phyloP scores from a whole-genome alignment of 1,139 yeast species.

The Candida gigantensis region DNA sequence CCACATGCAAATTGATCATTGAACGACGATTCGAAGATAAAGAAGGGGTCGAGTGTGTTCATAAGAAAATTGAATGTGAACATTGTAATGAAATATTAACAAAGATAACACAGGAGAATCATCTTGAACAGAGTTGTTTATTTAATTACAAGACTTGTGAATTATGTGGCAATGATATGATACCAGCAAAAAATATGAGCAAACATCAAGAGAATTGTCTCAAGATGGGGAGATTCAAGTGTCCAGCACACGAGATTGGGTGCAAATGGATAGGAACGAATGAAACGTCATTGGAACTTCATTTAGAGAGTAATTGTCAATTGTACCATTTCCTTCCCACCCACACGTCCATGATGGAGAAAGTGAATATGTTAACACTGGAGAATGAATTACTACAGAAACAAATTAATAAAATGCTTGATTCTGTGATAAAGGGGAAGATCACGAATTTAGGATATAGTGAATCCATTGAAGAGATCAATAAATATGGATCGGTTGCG shows the following conservation, averaged over 20 bases:
- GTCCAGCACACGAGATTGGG: slow-evolving; percentile 46
- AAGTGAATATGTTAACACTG: slow-evolving; percentile 20
- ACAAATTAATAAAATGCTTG: slow-evolving; percentile 49
- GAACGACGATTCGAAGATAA: slow-evolving; percentile 15
- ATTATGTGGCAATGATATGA: slow-evolving; percentile 42
- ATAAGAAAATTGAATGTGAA: slow-evolving; percentile 35
- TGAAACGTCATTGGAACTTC: slow-evolving; percentile 42
- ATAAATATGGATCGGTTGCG: slow-evolving; percentile 23
- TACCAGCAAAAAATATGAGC: slow-evolving; percentile 33
- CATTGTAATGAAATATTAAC: slow-evolving; percentile 40
- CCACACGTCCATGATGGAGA: slow-evolving; percentile 22
- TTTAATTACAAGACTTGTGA: slow-evolving; percentile 43
- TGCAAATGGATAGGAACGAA: slow-evolving; percentile 43
- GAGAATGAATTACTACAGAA: slow-evolving; percentile 37
- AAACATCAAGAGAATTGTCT: slow-evolving; percentile 40
- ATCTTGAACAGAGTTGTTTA: slow-evolving; percentile 41
- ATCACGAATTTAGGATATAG: slow-evolving; percentile 53
- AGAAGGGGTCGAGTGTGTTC: slow-evolving; percentile 30
- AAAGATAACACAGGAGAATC: slow-evolving; percentile 30
- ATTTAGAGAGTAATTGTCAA: slow-evolving; percentile 36
- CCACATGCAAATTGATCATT: slow-evolving; percentile 12
- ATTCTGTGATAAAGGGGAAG: slow-evolving; percentile 52
- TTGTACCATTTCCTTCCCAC: slow-evolving; percentile 34
- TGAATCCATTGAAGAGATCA: slow-evolving; percentile 49
- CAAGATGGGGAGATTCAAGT: slow-evolving; percentile 32